These are phyloP conservation scores for Mycena polygramma DNA, from an alignment of 768 basidiomycete genomes.

Conservation along the genomic window DNA sequence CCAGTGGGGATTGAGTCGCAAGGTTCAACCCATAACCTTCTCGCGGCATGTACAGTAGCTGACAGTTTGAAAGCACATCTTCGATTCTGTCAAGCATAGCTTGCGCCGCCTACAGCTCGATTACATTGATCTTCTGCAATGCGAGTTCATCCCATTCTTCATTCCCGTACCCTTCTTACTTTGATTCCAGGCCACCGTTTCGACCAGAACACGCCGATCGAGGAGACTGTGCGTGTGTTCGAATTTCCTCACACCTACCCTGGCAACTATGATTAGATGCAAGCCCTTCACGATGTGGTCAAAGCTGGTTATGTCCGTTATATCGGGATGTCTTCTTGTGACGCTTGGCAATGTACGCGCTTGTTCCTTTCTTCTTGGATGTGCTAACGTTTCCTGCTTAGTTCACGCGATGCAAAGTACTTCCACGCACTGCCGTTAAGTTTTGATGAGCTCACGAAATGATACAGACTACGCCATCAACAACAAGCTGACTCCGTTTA, in stretches of 20 bases:
- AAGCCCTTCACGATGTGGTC: constrained; percentile 78
- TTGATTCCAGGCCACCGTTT: constrained; percentile 61
- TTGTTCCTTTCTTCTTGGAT: background rate
- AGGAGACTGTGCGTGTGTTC: constrained; percentile 58
- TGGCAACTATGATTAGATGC: constrained; percentile 60
- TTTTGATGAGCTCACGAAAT: background rate
- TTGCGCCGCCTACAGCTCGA: constrained; percentile 60
- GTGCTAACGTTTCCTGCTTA: constrained; percentile 37
- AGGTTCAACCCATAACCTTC: constrained; percentile 39
- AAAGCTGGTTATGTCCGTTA: constrained; percentile 74
- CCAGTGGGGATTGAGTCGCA: constrained; percentile 60
- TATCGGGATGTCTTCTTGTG: constrained; percentile 70
- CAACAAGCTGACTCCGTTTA: constrained; percentile 70
- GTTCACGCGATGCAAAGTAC: constrained; percentile 71
- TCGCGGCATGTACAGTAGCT: background rate
- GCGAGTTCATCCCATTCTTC: constrained; percentile 36
- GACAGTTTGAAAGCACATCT: constrained; percentile 60
- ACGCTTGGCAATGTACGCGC: constrained; percentile 65
- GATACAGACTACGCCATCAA: constrained; percentile 67
- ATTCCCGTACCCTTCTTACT: background rate
- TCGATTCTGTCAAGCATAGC: constrained; percentile 62
- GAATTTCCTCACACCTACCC: background rate
- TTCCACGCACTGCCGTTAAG: background rate
- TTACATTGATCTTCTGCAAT: constrained; percentile 71
- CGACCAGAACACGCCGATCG: constrained; percentile 69